Conservation (phyloP, 2,329 filamentous ascomycete genomes). For the Colletotrichum nymphaeae region DNA sequence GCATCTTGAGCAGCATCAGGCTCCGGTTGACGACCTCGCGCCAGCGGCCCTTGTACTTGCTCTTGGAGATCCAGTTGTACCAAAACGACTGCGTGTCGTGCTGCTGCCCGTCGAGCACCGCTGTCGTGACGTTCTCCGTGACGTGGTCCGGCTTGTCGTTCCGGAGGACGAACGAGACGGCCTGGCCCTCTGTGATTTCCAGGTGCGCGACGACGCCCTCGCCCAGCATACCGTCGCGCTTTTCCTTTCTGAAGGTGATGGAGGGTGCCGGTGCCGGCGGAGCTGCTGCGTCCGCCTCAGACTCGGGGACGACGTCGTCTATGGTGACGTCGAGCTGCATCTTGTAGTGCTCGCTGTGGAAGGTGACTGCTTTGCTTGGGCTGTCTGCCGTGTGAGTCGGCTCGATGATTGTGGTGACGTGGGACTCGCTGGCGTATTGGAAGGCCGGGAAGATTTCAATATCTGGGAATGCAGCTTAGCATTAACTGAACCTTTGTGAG, state of each 20-base stretch:
- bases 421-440: constrained; percentile 73
- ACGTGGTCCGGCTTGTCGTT: constrained; percentile 70
- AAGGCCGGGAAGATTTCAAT: constrained; percentile 80
- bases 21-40: constrained; percentile 78
- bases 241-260: constrained; percentile 66
- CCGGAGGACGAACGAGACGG: constrained; percentile 76
- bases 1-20: constrained; percentile 79
- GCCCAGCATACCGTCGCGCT: constrained; percentile 63
- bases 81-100: constrained; percentile 78
- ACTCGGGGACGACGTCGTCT: constrained; percentile 61
- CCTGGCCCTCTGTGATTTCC: constrained; percentile 72
- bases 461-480: constrained; percentile 49
- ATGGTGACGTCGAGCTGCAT: constrained; percentile 77
- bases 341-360: constrained; percentile 67
- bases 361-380: constrained; percentile 71
- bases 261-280: constrained; percentile 49
- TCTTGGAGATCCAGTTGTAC: constrained; percentile 79
- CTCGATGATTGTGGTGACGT: constrained; percentile 68
- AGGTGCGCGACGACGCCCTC: constrained; percentile 73
- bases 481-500: fast-evolving
- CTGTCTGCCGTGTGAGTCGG: constrained; percentile 51
- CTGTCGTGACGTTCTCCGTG: constrained; percentile 67
- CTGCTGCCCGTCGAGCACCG: constrained; percentile 71
- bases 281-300: constrained; percentile 53
- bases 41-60: constrained; percentile 78